These are phyloP conservation scores for Macrolepiota fuliginosa DNA, from an alignment of 768 basidiomycete species.

Conservation along the genomic window DNA sequence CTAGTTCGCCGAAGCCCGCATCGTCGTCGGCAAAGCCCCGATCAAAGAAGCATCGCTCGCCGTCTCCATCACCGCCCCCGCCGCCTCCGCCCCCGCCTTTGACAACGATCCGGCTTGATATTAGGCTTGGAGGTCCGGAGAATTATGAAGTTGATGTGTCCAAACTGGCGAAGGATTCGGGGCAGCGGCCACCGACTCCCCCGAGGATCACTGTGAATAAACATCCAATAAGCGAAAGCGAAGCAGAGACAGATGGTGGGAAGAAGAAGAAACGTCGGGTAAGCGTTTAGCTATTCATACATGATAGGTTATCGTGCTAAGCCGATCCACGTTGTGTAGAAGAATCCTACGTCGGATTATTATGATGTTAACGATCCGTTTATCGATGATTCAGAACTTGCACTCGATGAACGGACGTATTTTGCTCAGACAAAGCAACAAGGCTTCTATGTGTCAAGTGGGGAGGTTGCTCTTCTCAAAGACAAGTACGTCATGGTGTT, in stretches of 20 bases:
- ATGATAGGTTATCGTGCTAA: neutral
- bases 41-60: constrained; percentile 34
- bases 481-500: constrained; percentile 50
- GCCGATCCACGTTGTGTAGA: constrained; percentile 38
- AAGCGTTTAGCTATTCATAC: constrained; percentile 3
- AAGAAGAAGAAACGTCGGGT: constrained; percentile 39
- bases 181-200: constrained; percentile 61
- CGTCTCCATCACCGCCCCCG: constrained; percentile 58
- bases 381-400: constrained; percentile 96
- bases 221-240: constrained; percentile 46
- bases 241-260: constrained; percentile 25
- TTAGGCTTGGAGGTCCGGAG: constrained; percentile 66
- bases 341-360: constrained; percentile 62
- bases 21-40: constrained; percentile 25
- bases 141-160: constrained; percentile 75
- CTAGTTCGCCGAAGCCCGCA: constrained; percentile 25
- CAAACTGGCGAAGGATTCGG: constrained; percentile 54
- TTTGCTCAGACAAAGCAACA: constrained; percentile 91
- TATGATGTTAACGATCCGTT: constrained; percentile 94
- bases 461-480: constrained; percentile 83
- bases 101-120: constrained; percentile 66
- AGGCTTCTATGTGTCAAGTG: constrained; percentile 89
- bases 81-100: constrained; percentile 49
- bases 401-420: constrained; percentile 85
- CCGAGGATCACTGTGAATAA: constrained; percentile 44